Base-by-base conservation (phyloP, 2,329 filamentous ascomycete genomes). In the Gremmenia infestans region DNA sequence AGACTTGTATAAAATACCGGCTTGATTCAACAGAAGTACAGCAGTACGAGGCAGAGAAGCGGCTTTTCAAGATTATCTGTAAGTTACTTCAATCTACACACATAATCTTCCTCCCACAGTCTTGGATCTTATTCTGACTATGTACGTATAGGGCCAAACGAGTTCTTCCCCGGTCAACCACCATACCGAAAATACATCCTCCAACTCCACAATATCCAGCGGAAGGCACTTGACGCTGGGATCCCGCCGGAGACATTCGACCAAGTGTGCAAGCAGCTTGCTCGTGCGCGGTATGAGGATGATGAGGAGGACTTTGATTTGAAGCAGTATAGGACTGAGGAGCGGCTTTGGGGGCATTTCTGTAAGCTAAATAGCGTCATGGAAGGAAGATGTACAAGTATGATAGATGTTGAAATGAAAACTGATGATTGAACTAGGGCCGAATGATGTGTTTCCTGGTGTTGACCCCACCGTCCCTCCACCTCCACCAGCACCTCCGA, bases 161-260 rank as follows among this genome's bases (percentile, higher is more conserved):
- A 51, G 23, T 51, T 51, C 22, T 51, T 51, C 28, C 49, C 49
- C 22, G 37, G 37, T n/a, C 49, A 51, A 23, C 25, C 35, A 25
- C 49, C 49, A 9, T 32, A 52, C 19, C 49, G 32, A 11, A 40
- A n/a, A 4, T 52, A 52, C n/a, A 37, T 52, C 14, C 39, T 37
- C 11, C 39, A 52, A 3, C 39, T 52, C 3, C 37, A 32, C 3
- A 23, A 45, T 4, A 52, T 52, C 4, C 35, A 52, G 12, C 22
- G n/a, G 4, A 52, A 45, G 37, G 49, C 49, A n/a, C n/a, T 15
- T 1, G 39, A 37, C 1, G n/a, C 22, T 28, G 49, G 49, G 8
- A 36, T 52, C 15, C 14, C 12, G 6, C 36, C 17, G 4, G 22
- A 14, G 12, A 15, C 19, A 2, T 52, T 52, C 15, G 15, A 28